Conservation (phyloP, 2,329 filamentous ascomycete species). For the Ceratocystis variospora region DNA sequence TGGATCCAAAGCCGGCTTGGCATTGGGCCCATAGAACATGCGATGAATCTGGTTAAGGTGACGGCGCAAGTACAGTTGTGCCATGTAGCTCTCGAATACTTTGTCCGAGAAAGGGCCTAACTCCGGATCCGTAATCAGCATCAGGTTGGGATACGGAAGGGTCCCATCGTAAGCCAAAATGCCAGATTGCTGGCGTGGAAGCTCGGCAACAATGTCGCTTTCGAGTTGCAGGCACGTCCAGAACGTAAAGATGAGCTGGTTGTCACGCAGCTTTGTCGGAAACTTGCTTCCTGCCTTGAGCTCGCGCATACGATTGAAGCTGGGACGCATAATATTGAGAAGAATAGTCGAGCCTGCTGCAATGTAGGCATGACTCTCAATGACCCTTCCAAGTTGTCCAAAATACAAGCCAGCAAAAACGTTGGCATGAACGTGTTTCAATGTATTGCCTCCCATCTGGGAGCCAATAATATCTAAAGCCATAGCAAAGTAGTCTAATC, state of each 20-base stretch:
- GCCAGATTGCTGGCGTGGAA: conserved; percentile 49
- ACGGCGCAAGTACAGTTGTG: conserved; percentile 50
- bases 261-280: conserved; percentile 34
- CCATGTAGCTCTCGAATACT: conserved; percentile 46
- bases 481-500: conserved; percentile 76
- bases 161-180: conserved; percentile 48
- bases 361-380: conserved; percentile 64
- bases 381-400: conserved; percentile 70
- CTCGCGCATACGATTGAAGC: conserved; percentile 35
- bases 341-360: conserved; percentile 42
- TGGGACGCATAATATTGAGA: conserved; percentile 64
- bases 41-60: conserved; percentile 50
- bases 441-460: conserved; percentile 60
- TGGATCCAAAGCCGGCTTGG: conserved; percentile 21
- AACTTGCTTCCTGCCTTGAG: conserved; percentile 29
- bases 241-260: conserved; percentile 61
- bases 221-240: conserved; percentile 93
- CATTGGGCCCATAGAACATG: conserved; percentile 38
- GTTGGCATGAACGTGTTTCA: conserved; percentile 73
- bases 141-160: conserved; percentile 52
- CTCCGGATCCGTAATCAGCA: conserved; percentile 24
- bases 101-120: conserved; percentile 30
- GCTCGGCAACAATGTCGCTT: conserved; percentile 84
- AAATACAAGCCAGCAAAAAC: conserved; percentile 80
- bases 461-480: conserved; percentile 78